Evolutionary conservation across 2,329 filamentous ascomycete genomes (phyloP).

Genomic region (Teratosphaeriaceae sp.): DNA sequence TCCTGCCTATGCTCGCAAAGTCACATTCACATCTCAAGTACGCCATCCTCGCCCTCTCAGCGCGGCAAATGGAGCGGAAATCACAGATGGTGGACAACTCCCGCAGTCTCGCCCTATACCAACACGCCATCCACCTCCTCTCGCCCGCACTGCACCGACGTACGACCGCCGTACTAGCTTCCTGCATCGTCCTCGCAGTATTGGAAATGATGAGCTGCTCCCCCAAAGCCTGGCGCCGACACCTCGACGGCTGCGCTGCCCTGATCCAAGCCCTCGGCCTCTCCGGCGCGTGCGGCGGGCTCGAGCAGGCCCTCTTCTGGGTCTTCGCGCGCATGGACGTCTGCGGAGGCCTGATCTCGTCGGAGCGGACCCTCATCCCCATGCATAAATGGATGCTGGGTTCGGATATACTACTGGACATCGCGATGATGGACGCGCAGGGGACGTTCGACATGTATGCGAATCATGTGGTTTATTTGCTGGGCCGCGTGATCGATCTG

Average conservation of each 20-base stretch:
- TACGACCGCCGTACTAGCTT: constrained; percentile 41
- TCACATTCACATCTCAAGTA: constrained; percentile 41
- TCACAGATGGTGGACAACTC: constrained; percentile 38
- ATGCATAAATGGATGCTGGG: constrained; percentile 44
- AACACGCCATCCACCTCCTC: constrained; percentile 44
- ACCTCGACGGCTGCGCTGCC: constrained; percentile 51
- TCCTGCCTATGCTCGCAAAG: constrained; percentile 45
- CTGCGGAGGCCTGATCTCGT: constrained; percentile 50
- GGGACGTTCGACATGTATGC: constrained; percentile 49
- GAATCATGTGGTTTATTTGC: constrained; percentile 54
- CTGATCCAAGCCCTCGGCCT: constrained; percentile 47
- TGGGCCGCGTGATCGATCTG: constrained; percentile 38
- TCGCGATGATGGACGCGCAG: constrained; percentile 31
- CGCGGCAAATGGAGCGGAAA: constrained; percentile 48
- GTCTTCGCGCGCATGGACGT: constrained; percentile 54
- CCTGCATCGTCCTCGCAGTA: constrained; percentile 43
- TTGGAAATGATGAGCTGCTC: constrained; percentile 46
- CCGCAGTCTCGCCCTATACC: constrained; percentile 49
- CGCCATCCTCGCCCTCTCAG: constrained; percentile 48
- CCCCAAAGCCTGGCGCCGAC: constrained; percentile 47
- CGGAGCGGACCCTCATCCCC: constrained; percentile 43
- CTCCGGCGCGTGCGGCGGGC: constrained; percentile 45
- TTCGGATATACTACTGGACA: constrained; percentile 31
- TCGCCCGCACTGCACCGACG: constrained; percentile 38
- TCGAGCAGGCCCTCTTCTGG: constrained; percentile 52